Evolutionary conservation across 768 basidiomycete genomes (phyloP).

Genomic region (Lenzites betulinus): DNA sequence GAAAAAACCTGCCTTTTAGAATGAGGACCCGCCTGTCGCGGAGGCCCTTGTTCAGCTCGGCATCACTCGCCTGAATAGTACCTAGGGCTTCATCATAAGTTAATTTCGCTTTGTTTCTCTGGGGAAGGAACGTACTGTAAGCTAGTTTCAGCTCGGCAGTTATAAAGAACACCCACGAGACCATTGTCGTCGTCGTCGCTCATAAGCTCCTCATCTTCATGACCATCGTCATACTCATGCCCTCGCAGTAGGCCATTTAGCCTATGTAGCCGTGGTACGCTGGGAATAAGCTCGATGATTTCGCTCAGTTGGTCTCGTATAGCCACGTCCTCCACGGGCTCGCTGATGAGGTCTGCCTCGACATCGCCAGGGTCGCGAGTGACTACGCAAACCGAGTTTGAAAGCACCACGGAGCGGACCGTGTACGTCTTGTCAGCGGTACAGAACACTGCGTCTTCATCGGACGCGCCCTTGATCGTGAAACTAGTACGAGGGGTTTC

Average conservation of each 20-base stretch:
- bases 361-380: conserved; percentile 43
- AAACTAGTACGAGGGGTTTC: conserved; percentile 43
- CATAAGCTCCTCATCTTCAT: conserved; percentile 48
- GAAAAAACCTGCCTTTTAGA: conserved; percentile 55
- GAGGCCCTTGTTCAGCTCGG: conserved; percentile 66
- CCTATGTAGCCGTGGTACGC: conserved; percentile 76
- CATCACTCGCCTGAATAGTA: conserved; percentile 82
- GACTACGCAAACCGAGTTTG: conserved; percentile 83
- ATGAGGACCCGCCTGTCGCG: conserved; percentile 70
- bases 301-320: conserved; percentile 83
- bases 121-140: no score
- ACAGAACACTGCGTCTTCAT: conserved; percentile 90
- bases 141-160: no score
- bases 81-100: conserved; percentile 63
- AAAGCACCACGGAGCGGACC: conserved; percentile 83
- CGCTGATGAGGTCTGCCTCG: conserved; percentile 32
- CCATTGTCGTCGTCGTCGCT: conserved; percentile 30
- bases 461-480: conserved; percentile 76
- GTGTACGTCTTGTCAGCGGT: conserved; percentile 78
- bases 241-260: conserved; percentile 62
- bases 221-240: conserved; percentile 67
- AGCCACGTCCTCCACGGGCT: conserved; percentile 42
- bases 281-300: conserved; percentile 77
- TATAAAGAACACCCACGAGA: neutral
- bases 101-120: conserved; percentile 40